Evolutionary conservation across 139 green algal genomes (phyloP).

Genomic region (Chlorella vulgaris): DNA sequence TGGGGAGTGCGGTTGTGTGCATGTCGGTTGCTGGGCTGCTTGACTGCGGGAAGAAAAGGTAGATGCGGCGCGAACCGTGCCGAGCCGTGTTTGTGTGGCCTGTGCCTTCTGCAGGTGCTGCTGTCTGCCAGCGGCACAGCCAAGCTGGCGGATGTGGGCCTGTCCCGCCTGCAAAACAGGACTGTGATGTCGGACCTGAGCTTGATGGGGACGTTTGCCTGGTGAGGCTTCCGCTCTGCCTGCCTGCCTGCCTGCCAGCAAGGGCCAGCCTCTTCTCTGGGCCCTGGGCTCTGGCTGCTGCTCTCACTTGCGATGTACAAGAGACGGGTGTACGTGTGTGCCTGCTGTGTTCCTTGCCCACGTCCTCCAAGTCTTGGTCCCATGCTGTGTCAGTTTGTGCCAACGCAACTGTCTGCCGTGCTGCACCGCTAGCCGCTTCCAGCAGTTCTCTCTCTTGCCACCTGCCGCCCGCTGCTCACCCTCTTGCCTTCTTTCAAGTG

Average conservation of each 20-base stretch:
- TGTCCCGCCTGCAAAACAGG: background rate
- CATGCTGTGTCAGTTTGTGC: too few species aligned
- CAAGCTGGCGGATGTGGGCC: conserved; percentile 6
- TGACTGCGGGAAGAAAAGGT: too few species aligned
- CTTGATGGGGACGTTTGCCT: conserved; percentile 1
- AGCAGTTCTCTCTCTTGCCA: too few species aligned
- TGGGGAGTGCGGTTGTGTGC: too few species aligned
- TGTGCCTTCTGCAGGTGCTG: conserved; percentile 5
- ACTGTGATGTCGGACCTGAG: background rate
- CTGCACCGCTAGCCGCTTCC: background rate
- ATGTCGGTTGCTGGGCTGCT: too few species aligned
- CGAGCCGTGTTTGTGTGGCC: too few species aligned
- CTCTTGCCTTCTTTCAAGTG: too few species aligned
- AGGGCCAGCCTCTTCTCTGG: background rate
- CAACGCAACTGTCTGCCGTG: background rate
- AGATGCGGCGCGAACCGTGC: too few species aligned
- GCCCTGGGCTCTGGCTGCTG: background rate
- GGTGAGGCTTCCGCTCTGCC: background rate
- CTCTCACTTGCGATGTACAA: background rate
- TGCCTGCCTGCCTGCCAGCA: background rate
- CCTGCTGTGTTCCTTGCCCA: too few species aligned
- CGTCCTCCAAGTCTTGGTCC: too few species aligned
- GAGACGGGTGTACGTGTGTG: too few species aligned
- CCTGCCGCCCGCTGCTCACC: too few species aligned
- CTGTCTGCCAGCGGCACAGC: background rate